Evolutionary conservation across 2,329 filamentous ascomycete genomes (phyloP).

Genomic region (Stagonosporopsis chrysanthemi): DNA sequence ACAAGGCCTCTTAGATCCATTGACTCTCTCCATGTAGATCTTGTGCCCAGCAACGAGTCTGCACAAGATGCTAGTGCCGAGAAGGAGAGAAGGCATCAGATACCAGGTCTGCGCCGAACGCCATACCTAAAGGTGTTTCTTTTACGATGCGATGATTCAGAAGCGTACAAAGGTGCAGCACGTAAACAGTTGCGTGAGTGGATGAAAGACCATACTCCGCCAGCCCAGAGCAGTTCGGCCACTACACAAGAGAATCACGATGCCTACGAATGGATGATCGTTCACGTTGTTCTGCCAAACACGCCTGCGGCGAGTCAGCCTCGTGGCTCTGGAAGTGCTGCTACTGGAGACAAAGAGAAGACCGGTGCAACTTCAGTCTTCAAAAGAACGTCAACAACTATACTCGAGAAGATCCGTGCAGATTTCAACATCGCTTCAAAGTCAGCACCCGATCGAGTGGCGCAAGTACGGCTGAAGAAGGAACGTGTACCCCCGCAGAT

Average conservation of each 20-base stretch:
- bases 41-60: slow-evolving; percentile 68
- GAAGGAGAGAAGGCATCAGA: slow-evolving; percentile 82
- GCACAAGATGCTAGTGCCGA: slow-evolving; percentile 50
- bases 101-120: slow-evolving; percentile 89
- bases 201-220: slow-evolving; percentile 77
- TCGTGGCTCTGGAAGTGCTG: slow-evolving; percentile 61
- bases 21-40: slow-evolving; percentile 87
- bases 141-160: slow-evolving; percentile 93
- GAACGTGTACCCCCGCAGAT: slow-evolving; percentile 55
- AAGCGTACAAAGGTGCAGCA: slow-evolving; percentile 84
- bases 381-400: slow-evolving; percentile 78
- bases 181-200: slow-evolving; percentile 85
- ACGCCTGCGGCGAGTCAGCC: slow-evolving; percentile 82
- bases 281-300: slow-evolving; percentile 91
- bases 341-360: slow-evolving; percentile 70
- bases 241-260: slow-evolving; percentile 90
- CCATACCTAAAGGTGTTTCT: slow-evolving; percentile 92
- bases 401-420: slow-evolving; percentile 86
- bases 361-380: slow-evolving; percentile 72
- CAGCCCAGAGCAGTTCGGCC: slow-evolving; percentile 60
- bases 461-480: slow-evolving; percentile 79
- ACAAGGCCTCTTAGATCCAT: slow-evolving; percentile 91
- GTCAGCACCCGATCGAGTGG: slow-evolving; percentile 75
- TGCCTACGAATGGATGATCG: slow-evolving; percentile 92
- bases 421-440: slow-evolving; percentile 88